Conservation (phyloP, 345 rosid species). For the Balakata baccata region DNA sequence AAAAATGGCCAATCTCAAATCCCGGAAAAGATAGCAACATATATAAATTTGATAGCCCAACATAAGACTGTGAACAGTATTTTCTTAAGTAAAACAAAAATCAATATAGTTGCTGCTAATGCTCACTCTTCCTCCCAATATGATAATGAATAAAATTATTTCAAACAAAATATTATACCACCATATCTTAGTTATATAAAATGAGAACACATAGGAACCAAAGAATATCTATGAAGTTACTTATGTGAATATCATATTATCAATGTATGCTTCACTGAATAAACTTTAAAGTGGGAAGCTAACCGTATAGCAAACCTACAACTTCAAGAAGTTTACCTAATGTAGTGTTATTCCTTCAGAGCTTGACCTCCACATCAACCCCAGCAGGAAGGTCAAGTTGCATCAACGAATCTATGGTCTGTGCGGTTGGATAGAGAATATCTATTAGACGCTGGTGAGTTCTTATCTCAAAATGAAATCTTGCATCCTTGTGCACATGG, state of each 20-base stretch:
- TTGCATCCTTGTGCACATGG: conserved; percentile 97
- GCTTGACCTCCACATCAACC: conserved; percentile 95
- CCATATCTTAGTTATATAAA: no score
- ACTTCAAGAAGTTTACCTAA: conserved; percentile 10
- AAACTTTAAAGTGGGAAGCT: background rate
- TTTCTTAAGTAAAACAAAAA: background rate
- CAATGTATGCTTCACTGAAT: background rate
- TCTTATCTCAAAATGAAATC: conserved; percentile 92
- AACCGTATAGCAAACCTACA: background rate
- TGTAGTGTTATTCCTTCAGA: conserved; percentile 39
- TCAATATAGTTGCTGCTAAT: background rate
- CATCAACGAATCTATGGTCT: conserved; percentile 93
- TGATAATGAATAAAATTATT: background rate
- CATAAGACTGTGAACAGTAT: background rate
- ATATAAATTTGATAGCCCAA: background rate
- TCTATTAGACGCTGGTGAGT: conserved; percentile 93
- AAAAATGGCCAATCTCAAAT: background rate
- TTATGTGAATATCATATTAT: background rate
- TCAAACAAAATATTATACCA: background rate
- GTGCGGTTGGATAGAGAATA: conserved; percentile 92
- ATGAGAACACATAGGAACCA: background rate
- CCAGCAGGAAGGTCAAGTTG: conserved; percentile 98
- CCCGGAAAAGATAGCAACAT: background rate
- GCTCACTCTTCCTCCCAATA: background rate
- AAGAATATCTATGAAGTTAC: background rate